Conservation (phyloP, 768 basidiomycete species). For the Amanita polypyramis region DNA sequence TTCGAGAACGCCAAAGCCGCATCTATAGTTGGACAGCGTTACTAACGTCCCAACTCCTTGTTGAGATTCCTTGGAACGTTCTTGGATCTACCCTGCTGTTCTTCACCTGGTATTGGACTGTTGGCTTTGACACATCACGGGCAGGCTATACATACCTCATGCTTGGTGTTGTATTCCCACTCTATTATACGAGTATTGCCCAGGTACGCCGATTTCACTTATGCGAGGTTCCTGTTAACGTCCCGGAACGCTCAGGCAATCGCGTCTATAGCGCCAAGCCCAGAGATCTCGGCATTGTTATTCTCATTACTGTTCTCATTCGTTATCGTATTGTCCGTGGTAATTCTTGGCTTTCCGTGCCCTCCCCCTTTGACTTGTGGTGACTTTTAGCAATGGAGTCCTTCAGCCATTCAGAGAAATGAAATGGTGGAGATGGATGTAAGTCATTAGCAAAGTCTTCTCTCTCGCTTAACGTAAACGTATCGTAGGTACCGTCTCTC, state of each 20-base stretch:
- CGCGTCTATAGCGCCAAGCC: slow-evolving; percentile 46
- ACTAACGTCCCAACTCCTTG: slow-evolving; percentile 41
- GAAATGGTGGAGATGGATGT: slow-evolving; percentile 65
- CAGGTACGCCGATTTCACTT: slow-evolving; percentile 20
- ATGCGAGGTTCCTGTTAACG: background rate
- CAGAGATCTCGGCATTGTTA: slow-evolving; percentile 42
- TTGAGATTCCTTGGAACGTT: slow-evolving; percentile 55
- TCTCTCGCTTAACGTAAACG: too few species aligned
- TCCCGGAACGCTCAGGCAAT: slow-evolving; percentile 28
- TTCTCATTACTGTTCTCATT: slow-evolving; percentile 47
- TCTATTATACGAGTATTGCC: slow-evolving; percentile 52
- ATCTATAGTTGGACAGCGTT: slow-evolving; percentile 61
- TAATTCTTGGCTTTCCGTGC: background rate
- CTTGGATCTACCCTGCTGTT: slow-evolving; percentile 47
- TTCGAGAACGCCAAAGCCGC: slow-evolving; percentile 54
- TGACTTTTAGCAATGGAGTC: slow-evolving; percentile 38
- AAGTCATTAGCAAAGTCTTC: slow-evolving; percentile 9
- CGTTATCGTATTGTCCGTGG: slow-evolving; percentile 41
- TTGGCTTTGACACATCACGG: slow-evolving; percentile 42
- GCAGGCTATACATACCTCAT: slow-evolving; percentile 54
- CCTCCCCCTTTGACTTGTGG: background rate
- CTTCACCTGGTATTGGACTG: slow-evolving; percentile 63
- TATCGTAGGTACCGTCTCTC: slow-evolving; percentile 26
- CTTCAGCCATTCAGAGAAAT: slow-evolving; percentile 49
- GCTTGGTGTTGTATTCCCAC: slow-evolving; percentile 40